phyloP scores from a whole-genome alignment of 257 asterid species.

The Prunella vulgaris region DNA sequence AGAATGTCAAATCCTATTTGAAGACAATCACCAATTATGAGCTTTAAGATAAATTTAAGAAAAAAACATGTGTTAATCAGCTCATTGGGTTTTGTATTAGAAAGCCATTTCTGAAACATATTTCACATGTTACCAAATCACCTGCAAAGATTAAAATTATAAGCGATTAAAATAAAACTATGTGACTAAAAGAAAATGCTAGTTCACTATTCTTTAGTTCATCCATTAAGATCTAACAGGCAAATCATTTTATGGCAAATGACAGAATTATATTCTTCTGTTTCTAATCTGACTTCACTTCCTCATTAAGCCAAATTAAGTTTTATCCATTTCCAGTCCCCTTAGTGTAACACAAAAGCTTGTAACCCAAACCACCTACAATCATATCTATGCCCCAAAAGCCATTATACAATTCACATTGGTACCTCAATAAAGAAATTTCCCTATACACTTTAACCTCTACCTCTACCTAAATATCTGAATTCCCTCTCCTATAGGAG shows the following conservation, averaged over 20 bases:
- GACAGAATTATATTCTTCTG: neutral
- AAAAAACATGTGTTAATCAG: neutral
- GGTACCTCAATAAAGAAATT: neutral
- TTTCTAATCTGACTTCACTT: neutral
- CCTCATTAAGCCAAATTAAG: neutral
- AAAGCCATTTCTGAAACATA: neutral
- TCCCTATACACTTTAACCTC: too few relatives aligned
- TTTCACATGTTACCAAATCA: neutral
- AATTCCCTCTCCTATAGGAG: too few relatives aligned
- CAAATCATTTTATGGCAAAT: neutral
- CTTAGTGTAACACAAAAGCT: neutral
- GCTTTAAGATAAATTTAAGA: neutral
- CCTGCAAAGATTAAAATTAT: neutral
- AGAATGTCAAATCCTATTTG: neutral
- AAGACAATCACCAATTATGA: neutral
- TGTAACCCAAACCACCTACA: neutral
- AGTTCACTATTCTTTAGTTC: neutral
- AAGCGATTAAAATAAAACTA: neutral
- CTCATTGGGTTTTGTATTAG: neutral
- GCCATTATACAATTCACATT: neutral
- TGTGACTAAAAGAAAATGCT: neutral
- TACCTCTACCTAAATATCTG: too few relatives aligned
- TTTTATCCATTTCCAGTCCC: neutral
- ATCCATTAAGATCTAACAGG: neutral
- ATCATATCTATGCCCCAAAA: conserved; percentile 6